These are phyloP conservation scores for Fagopyrum esculentum DNA, from an alignment of 148 eudicot species.

Conservation along the genomic window DNA sequence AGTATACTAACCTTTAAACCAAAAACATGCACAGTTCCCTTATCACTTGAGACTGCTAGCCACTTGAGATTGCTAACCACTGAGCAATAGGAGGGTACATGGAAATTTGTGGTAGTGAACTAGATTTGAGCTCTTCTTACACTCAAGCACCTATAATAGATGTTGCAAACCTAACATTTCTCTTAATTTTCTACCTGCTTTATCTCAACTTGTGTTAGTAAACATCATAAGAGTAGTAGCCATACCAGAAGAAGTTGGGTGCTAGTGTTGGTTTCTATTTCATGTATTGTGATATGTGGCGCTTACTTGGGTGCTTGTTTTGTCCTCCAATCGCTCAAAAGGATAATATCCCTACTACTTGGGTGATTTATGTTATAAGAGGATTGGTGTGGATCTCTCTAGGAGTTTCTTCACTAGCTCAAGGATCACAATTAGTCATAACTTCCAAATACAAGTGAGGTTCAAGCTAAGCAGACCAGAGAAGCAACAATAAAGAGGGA, in stretches of 20 bases:
- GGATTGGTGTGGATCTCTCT: slow-evolving; percentile 46
- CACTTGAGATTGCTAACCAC: slow-evolving; percentile 14
- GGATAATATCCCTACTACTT: slow-evolving; percentile 16
- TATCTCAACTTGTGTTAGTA: too few species aligned
- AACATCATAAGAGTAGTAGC: slow-evolving; percentile 12
- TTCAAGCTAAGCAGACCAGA: too few species aligned
- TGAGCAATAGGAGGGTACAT: slow-evolving; percentile 37
- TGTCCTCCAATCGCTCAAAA: slow-evolving; percentile 10
- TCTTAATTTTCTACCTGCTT: too few species aligned
- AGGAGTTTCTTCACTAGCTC: slow-evolving; percentile 31
- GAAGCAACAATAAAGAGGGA: too few species aligned
- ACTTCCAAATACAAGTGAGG: neutral
- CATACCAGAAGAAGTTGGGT: slow-evolving; percentile 3
- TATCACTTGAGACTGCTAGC: slow-evolving; percentile 68
- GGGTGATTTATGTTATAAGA: slow-evolving; percentile 25
- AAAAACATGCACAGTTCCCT: slow-evolving; percentile 73
- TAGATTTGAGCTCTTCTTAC: slow-evolving; percentile 25
- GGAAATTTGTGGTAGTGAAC: slow-evolving; percentile 28
- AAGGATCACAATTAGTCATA: slow-evolving; percentile 29
- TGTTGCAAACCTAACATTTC: neutral
- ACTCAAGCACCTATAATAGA: slow-evolving; percentile 28
- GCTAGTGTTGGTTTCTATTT: slow-evolving; percentile 21
- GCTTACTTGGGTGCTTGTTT: slow-evolving; percentile 25
- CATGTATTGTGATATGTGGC: slow-evolving; percentile 33
- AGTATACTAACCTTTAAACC: slow-evolving; percentile 30